Conservation (phyloP, 805 yeast genomes). For the Candida manassasensis region DNA sequence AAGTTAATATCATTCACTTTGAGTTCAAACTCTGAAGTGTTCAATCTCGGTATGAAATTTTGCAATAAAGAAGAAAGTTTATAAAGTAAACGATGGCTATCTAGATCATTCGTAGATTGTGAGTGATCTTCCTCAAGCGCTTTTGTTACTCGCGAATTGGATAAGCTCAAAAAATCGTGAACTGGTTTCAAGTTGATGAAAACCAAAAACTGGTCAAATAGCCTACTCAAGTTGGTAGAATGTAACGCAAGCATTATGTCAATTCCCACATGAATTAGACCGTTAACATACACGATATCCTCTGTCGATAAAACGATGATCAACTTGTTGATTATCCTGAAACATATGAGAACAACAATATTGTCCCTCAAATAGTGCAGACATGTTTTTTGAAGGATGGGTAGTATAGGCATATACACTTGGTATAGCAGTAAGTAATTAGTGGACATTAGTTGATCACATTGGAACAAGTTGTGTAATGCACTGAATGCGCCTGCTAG, state of each 20-base stretch:
- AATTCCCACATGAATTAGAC: constrained; percentile 37
- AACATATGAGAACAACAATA: constrained; percentile 16
- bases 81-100: constrained; percentile 12
- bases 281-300: constrained; percentile 33
- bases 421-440: constrained; percentile 16
- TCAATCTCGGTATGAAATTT: constrained; percentile 14
- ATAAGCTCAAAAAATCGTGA: constrained; percentile 32
- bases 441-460: constrained; percentile 14
- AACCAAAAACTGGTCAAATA: constrained; percentile 40
- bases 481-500: constrained; percentile 16
- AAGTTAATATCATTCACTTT: constrained; percentile 7
- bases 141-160: constrained; percentile 18
- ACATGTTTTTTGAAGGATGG: constrained; percentile 14
- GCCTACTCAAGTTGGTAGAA: constrained; percentile 36
- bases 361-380: constrained; percentile 20
- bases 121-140: too few relatives aligned
- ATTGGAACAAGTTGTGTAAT: constrained; percentile 19
- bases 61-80: constrained; percentile 20
- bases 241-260: constrained; percentile 29
- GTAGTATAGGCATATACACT: constrained; percentile 16
- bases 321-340: constrained; percentile 44
- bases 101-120: constrained; percentile 12
- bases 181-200: constrained; percentile 41
- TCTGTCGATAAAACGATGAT: constrained; percentile 39
- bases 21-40: constrained; percentile 8